These are phyloP conservation scores for Basidiobolus meristosporus DNA, from an alignment of 371 early-diverging fungal species.

Conservation along the genomic window DNA sequence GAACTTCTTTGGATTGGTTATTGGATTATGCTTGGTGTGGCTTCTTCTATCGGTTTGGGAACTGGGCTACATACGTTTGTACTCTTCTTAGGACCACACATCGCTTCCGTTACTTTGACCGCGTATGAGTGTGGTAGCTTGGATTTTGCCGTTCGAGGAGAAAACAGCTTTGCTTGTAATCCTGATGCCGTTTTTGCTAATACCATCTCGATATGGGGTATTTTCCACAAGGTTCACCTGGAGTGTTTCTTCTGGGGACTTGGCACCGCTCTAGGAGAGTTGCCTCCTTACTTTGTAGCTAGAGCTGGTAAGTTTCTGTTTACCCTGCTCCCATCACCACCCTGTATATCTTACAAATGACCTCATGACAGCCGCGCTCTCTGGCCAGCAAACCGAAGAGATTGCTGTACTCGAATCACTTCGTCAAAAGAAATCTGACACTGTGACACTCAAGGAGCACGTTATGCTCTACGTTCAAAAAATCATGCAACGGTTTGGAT, in stretches of 20 bases:
- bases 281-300: slow-evolving; percentile 89
- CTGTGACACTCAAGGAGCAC: slow-evolving; percentile 28
- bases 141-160: slow-evolving; percentile 43
- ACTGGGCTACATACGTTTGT: slow-evolving; percentile 87
- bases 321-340: not conserved
- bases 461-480: slow-evolving; percentile 35
- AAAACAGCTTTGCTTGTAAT: slow-evolving; percentile 15
- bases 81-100: slow-evolving; percentile 75
- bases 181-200: slow-evolving; percentile 2
- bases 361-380: slow-evolving; percentile 28
- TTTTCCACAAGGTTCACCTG: slow-evolving; percentile 45
- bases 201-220: slow-evolving; percentile 21
- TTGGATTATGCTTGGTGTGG: slow-evolving; percentile 69
- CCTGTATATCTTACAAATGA: not conserved
- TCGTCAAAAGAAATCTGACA: slow-evolving; percentile 15
- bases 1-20: slow-evolving; percentile 22
- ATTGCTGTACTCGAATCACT: slow-evolving; percentile 31
- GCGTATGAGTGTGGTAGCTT: slow-evolving; percentile 58
- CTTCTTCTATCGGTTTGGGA: slow-evolving; percentile 81
- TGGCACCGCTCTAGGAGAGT: slow-evolving; percentile 84
- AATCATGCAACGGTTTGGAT: slow-evolving; percentile 52
- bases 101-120: slow-evolving; percentile 63
- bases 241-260: slow-evolving; percentile 77
- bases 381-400: slow-evolving; percentile 41
- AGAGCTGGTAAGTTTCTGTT: slow-evolving; percentile 35